A percentile compares a stretch with the other conserved stretches of the same genome.
Evolutionary conservation across 352 stramenopile genomes (phyloP).

Genomic region (Phytophthora litchii): DNA sequence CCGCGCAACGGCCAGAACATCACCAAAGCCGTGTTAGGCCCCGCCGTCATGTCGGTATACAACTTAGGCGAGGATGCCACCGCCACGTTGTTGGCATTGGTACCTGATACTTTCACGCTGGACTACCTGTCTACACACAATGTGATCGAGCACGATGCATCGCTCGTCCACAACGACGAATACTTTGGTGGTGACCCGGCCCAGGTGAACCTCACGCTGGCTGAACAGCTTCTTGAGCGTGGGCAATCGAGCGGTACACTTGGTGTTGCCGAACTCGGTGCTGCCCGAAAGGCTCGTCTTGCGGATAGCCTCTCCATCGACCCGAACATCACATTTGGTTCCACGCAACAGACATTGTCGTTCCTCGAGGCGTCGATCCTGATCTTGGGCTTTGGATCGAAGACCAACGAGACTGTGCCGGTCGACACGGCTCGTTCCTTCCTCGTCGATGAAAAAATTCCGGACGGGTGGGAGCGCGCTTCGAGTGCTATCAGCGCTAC

Average conservation of each 20-base stretch:
- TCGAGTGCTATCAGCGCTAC: constrained; percentile 33
- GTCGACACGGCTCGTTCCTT: constrained; percentile 36
- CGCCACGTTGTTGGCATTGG: constrained; percentile 30
- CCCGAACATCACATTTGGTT: constrained; percentile 42
- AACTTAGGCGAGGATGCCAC: constrained; percentile 31
- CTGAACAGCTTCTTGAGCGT: constrained; percentile 36
- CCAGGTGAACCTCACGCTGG: constrained; percentile 37
- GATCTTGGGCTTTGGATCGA: constrained; percentile 39
- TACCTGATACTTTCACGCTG: constrained; percentile 35
- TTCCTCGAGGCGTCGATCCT: constrained; percentile 46
- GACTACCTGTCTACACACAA: constrained; percentile 47
- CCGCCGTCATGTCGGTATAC: constrained; percentile 38
- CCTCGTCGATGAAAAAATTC: constrained; percentile 48
- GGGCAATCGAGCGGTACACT: constrained; percentile 29
- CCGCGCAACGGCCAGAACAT: constrained; percentile 56
- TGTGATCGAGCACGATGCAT: constrained; percentile 40
- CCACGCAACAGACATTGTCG: constrained; percentile 35
- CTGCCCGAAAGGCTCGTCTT: constrained; percentile 40
- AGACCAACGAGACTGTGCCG: constrained; percentile 35
- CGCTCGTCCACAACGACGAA: constrained; percentile 55
- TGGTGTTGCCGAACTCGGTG: constrained; percentile 36
- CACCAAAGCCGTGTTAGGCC: constrained; percentile 31
- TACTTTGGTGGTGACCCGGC: constrained; percentile 45
- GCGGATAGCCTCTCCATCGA: constrained; percentile 37
- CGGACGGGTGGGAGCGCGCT: constrained; percentile 25